These are phyloP conservation scores for Mucor irregularis DNA, from an alignment of 371 early-diverging fungal genomes.

Conservation along the genomic window DNA sequence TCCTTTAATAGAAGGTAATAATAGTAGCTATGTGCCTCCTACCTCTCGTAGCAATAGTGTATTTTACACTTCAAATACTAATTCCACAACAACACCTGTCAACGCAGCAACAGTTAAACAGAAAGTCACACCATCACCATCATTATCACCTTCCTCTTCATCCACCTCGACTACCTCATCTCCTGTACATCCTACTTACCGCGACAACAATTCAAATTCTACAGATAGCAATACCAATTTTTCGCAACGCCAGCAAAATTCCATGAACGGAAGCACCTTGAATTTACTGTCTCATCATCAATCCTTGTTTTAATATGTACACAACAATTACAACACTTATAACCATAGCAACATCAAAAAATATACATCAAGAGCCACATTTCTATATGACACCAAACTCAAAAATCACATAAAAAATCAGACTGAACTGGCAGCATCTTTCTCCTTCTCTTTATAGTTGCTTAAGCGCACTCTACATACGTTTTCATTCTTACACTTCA, in stretches of 20 bases:
- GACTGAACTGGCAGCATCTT: too few species aligned
- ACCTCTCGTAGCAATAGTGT: not conserved
- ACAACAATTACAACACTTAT: not conserved
- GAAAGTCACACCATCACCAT: slow-evolving; percentile 23
- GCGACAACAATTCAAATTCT: too few species aligned
- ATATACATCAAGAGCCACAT: too few species aligned
- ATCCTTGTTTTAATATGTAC: slow-evolving; percentile 20
- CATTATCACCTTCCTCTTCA: slow-evolving; percentile 36
- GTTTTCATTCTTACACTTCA: too few species aligned
- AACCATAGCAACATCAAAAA: not conserved
- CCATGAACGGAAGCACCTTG: slow-evolving; percentile 1
- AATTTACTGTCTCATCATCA: slow-evolving; percentile 22
- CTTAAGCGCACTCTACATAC: too few species aligned
- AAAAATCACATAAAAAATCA: too few species aligned
- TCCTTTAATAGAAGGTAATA: slow-evolving; percentile 14
- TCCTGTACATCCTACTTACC: slow-evolving; percentile 19
- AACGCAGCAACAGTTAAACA: not conserved
- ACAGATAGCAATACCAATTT: not conserved
- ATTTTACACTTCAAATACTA: slow-evolving; percentile 1
- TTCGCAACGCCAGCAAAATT: slow-evolving; percentile 3
- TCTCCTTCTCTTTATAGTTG: too few species aligned
- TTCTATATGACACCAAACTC: too few species aligned
- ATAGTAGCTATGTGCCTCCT: slow-evolving; percentile 9
- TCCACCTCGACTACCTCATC: slow-evolving; percentile 29
- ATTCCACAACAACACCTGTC: not conserved